Percentiles rank a stretch among this genome's conserved stretches.
phyloP scores from a whole-genome alignment of 2,329 filamentous ascomycete genomes.

The Fusarium sp. region DNA sequence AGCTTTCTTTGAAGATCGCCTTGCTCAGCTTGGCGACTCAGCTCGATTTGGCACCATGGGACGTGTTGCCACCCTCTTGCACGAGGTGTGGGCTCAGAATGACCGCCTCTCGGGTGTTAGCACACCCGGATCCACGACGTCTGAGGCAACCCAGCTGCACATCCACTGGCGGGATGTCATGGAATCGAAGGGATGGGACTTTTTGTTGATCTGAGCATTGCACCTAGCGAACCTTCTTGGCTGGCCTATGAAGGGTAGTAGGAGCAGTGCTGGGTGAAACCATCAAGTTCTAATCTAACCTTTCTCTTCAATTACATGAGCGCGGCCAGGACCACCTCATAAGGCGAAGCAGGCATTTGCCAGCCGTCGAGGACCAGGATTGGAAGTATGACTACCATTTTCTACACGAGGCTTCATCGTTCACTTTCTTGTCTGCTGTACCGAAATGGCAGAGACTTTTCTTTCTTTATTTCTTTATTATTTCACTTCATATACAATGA shows the following conservation, averaged over 20 bases:
- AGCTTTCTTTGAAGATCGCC: constrained; percentile 79
- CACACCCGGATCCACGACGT: constrained; percentile 53
- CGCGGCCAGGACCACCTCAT: constrained; percentile 45
- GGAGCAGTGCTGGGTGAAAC: constrained; percentile 34
- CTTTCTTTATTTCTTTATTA: constrained; percentile 44
- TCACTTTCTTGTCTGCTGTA: constrained; percentile 40
- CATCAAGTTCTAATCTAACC: constrained; percentile 36
- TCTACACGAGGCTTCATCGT: constrained; percentile 26
- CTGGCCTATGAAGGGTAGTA: constrained; percentile 55
- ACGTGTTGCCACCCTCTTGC: constrained; percentile 80
- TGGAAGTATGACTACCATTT: constrained; percentile 10
- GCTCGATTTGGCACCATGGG: constrained; percentile 87
- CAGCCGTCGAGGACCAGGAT: constrained; percentile 44
- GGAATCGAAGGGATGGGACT: constrained; percentile 91
- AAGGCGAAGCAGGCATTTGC: constrained; percentile 56
- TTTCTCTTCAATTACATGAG: constrained; percentile 41
- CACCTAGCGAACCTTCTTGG: constrained; percentile 48
- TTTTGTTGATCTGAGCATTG: constrained; percentile 79
- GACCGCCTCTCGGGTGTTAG: constrained; percentile 61
- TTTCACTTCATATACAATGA: constrained; percentile 49
- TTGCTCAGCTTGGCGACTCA: constrained; percentile 79
- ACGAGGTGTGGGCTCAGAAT: constrained; percentile 87
- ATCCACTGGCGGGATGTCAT: constrained; percentile 97
- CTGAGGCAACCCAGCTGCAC: constrained; percentile 66
- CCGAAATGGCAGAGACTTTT: constrained; percentile 34